Base-by-base conservation (phyloP, 768 basidiomycete species). In the Tylopilus sp. region DNA sequence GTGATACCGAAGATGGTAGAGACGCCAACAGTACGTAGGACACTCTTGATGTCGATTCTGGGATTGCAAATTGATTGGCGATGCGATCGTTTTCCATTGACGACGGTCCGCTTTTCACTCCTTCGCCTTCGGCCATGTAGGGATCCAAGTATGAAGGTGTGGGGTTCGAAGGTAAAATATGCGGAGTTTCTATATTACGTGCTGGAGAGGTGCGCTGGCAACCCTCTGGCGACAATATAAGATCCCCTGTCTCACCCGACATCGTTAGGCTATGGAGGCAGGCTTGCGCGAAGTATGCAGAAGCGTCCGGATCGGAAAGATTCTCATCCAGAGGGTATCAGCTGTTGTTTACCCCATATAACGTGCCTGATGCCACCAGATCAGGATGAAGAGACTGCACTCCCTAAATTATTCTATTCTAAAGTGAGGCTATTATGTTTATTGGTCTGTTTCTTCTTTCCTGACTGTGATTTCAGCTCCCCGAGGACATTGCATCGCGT, bases 251-350 rank as follows among this genome's bases (percentile, higher is more conserved):
- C 47, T 52, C 40, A 49, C 22, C 37, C 21, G 25, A 41, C 47
- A 3, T 41, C 16, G 21, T n/a, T 53, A 93, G 89, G 93, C 95
- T 2, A 99, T 99, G 96, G 96, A 99, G 72, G 92, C 91, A 13
- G 97, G 96, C 34, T 76, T 99, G 56, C 79, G 96, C 38, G 96
- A 98, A 70, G 96, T 98, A 34, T 98, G 95, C 74, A 81, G 96
- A 61, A 90, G 85, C 63, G 89, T 92, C 25, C 81, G 96, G 57
- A 96, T 99, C 54, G 96, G 96, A 44, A 99, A 99, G 76, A 98
- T 99, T 64, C 77, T 99, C 44, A 99, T 99, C 56, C 96, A 99
- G 73, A 74, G 96, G 68, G 93, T 92, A 71, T 57, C 81, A 65
- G 24, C 16, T n/a, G 22, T 41, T 11, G 4, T 29, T 24, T 46